Base-by-base conservation (phyloP, 768 basidiomycete species). In the Crassisporium funariophilum region DNA sequence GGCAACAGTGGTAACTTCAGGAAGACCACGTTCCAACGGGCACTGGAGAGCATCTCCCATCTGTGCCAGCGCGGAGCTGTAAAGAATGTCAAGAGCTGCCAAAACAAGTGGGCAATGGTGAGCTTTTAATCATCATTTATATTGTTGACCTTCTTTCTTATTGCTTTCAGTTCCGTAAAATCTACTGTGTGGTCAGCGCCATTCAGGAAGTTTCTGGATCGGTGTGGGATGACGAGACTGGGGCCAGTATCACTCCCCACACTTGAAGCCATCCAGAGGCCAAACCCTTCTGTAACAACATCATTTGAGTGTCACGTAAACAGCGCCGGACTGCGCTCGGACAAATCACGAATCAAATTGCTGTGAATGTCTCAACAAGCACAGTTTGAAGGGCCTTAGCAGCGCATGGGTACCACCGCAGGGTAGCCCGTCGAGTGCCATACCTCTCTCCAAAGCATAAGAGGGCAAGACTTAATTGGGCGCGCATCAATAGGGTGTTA, bases 1-100 rank as follows among this genome's bases (percentile, higher is more conserved):
- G 59, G 63, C 1, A 57, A 64, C 47, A 52, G 60, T 20, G 48
- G 48, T 1, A 62, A 48, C 36, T 63, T 60, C 46, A 61, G 58
- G 39, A 35, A 17, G 4, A 12, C 48, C 1, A 61, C 45, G 4
- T 63, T 56, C 35, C 34, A 50, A 25, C 2, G 20, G 34, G 59
- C 53, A 15, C 25, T 36, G 2, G n/a, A 2, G 2, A 3, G 11
- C 19, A 19, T 60, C 15, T 40, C 41, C 5, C 41, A 40, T 16
- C 24, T 53, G 11, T 46, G n/a, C 12, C 13, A 44, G 22, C 21
- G 22, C 5, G 51, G 55, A 7, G 38, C 41, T 27, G 23, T 16
- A 7, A 62, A 62, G 46, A 54, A 24, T 2, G 40, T 24, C 1
- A 46, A 48, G 21, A 44, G 19, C 10, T 48, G 21, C 36, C n/a